Evolutionary conservation across 768 basidiomycete genomes (phyloP), one percentile per base, ranked within the genome.

Genomic region (Suillus placidus): DNA sequence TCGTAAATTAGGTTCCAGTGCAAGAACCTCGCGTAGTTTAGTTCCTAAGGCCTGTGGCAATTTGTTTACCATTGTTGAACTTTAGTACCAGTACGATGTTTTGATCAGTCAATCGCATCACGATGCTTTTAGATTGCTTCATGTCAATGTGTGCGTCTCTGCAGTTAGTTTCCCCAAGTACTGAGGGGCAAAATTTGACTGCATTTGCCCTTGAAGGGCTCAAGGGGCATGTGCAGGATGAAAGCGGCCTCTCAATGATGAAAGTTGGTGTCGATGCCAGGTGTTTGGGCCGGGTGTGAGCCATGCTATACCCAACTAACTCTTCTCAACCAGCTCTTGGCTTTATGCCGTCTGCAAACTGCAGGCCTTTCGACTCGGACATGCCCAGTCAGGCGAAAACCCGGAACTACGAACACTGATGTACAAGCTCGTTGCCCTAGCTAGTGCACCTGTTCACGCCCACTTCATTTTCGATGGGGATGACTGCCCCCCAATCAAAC

Each of bases 401-500:
- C 82, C 83, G 1, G 81, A 83, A 68, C 74, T 85, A 7, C 69
- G 76, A 0, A 76, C 77, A 0, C 74, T 87, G 1, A 85, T 85
- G 71, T 80, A 76, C 75, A 80, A 80, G 26, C 76, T 83, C 16
- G 71, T 77, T 1, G 66, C 73, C 1, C 71, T 86, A 9, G 70
- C 82, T 2, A 64, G 76, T 8, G 70, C 77, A 4, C 78, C 81
- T 1, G 68, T 83, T 43, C 71, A 78, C 1, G 77, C 78, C 8
- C 72, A 86, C 1, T 84, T 86, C 70, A 81, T 87, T 0, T 86
- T 87, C 66, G 82, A 87, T 72, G 85, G 85, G 0, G 76, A 78
- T 0, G 60, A 74, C 23, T 76, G 83, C 42, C 84, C 86, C 6
- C 51, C 64, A 5, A 66, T 75, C 43, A 86, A 85, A 71, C 75